These are phyloP conservation scores for Lasiodiplodia gonubiensis DNA, from an alignment of 2,329 filamentous ascomycete species.

Conservation along the genomic window DNA sequence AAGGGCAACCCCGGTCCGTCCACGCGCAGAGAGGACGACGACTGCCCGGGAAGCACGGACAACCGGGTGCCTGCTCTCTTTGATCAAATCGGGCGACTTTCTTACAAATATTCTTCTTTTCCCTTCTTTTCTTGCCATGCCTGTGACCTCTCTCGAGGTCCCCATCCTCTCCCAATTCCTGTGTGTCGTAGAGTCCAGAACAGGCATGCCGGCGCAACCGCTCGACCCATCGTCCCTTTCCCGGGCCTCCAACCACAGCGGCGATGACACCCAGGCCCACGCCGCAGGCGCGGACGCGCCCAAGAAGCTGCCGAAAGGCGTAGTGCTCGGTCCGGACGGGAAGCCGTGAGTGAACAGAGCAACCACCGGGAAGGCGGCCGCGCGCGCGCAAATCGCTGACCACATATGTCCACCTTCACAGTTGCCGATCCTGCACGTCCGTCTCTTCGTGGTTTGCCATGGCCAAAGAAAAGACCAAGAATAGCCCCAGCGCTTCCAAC, in stretches of 20 bases:
- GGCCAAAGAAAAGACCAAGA: slow-evolving; percentile 57
- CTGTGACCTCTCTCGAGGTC: slow-evolving; percentile 41
- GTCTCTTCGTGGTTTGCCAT: slow-evolving; percentile 65
- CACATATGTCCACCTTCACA: slow-evolving; percentile 41
- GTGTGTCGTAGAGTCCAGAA: slow-evolving; percentile 44
- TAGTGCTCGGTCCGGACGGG: slow-evolving; percentile 78
- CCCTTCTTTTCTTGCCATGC: slow-evolving; percentile 35
- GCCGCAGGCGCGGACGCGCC: slow-evolving; percentile 38
- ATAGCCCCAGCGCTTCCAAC: slow-evolving; percentile 39
- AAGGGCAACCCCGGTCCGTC: slow-evolving; percentile 5
- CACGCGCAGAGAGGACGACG: background rate
- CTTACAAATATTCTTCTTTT: slow-evolving; percentile 16
- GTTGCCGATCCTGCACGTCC: slow-evolving; percentile 74
- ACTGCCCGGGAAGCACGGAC: slow-evolving; percentile 8
- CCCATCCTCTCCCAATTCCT: slow-evolving; percentile 49
- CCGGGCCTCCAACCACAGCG: slow-evolving; percentile 29
- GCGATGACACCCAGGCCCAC: slow-evolving; percentile 27
- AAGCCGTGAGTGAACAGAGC: slow-evolving; percentile 70
- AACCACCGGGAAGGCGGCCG: background rate
- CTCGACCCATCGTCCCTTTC: slow-evolving; percentile 39
- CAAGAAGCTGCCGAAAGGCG: slow-evolving; percentile 70
- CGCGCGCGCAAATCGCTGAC: background rate
- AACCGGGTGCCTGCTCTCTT: background rate
- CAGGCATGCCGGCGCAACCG: slow-evolving; percentile 46
- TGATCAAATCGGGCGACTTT: background rate